Evolutionary conservation across 2,329 filamentous ascomycete genomes (phyloP), one percentile per base, ranked within the genome.

Genomic region (Colletotrichum orchidophilum): DNA sequence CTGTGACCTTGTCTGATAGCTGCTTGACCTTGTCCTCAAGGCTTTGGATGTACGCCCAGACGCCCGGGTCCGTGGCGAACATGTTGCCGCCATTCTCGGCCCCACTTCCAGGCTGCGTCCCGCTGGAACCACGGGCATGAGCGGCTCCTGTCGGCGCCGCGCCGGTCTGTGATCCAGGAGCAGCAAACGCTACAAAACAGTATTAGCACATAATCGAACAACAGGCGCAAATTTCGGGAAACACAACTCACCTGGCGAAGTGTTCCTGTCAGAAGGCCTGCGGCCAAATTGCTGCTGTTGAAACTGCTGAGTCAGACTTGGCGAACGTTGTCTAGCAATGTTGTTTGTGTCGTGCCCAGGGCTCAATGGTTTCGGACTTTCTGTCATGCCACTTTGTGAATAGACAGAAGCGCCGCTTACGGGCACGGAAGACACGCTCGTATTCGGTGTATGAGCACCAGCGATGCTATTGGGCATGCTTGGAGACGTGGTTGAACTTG

Each of bases 361-460:
- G 71, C 92, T 95, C 50, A 97, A 85, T 4, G 95, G 92, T 78
- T 95, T 97, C 0, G 95, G 94, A 74, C 94, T 97, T 80, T 97
- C 94, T 3, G 93, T 96, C 84, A 97, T 93, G 70, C 84, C 88
- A 64, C 89, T 88, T 74, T 94, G 91, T 9, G 90, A 88, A 78
- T 94, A 97, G 74, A 95, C 87, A 21, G 87, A 88, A 55, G 83
- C 83, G 52, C 83, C 81, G 63, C 82, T 82, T 31, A 86, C 78
- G 8, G 86, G 83, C 62, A 86, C 75, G 15, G 86, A 86, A 3
- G 86, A 85, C 39, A 87, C 81, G 75, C 84, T 88, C 12, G 86
- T 84, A 66, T 83, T 86, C 3, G 85, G 80, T 15, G 86, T 85
- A 71, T 88, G 87, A 18, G 78, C 80, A 62, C 81, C 80, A 15